Conservation (phyloP, 441 rosid genomes). For the Bruguiera hainesii region DNA sequence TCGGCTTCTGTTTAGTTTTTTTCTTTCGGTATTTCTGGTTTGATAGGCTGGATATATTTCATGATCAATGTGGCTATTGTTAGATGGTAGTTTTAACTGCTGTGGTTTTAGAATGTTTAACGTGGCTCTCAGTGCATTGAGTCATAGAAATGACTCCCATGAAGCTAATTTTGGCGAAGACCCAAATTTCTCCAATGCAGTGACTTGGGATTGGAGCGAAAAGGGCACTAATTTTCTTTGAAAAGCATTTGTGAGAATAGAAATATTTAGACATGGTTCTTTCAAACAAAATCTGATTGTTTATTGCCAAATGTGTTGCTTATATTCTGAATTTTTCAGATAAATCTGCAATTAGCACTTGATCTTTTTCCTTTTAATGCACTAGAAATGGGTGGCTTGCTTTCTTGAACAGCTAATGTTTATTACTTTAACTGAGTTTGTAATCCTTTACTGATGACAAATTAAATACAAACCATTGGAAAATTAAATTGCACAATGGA, state of each 20-base stretch:
- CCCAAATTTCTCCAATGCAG: no score
- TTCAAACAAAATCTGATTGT: neutral
- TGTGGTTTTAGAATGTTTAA: neutral
- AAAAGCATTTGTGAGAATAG: no score
- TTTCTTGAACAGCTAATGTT: neutral
- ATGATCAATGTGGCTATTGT: neutral
- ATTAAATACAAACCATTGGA: neutral
- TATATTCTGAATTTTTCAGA: neutral
- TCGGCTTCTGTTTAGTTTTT: neutral
- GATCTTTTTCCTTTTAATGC: neutral
- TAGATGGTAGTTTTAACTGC: neutral
- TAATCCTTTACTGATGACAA: neutral
- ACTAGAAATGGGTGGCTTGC: neutral
- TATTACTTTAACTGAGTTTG: constrained; percentile 3
- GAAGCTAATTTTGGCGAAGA: no score
- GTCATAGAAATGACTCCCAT: neutral
- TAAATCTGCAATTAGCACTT: neutral
- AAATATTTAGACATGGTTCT: neutral
- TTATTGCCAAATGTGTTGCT: neutral
- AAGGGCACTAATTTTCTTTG: no score
- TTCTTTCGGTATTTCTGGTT: neutral
- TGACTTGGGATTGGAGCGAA: no score
- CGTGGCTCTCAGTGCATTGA: neutral
- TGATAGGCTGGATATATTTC: neutral
- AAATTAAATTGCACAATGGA: constrained; percentile 11